Percentiles rank a stretch among this genome's conserved stretches.
Conservation (phyloP, 2,329 filamentous ascomycete species). For the Fusarium camptoceras region DNA sequence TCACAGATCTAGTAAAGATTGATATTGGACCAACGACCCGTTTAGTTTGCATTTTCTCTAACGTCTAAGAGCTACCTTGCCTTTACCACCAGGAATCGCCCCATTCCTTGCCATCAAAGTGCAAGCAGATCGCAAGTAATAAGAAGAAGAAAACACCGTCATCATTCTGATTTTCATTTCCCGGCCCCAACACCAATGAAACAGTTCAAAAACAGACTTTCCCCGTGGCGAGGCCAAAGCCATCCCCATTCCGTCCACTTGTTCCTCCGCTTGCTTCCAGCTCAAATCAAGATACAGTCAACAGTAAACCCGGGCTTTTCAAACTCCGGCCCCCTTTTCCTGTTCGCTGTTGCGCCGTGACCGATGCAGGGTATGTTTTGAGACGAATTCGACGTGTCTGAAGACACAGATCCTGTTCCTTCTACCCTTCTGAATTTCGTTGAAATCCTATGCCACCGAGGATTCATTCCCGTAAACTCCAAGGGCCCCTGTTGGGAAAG, state of each 20-base stretch:
- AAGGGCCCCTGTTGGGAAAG: constrained; percentile 21
- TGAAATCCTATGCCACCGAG: constrained; percentile 18
- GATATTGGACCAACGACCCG: constrained; percentile 18
- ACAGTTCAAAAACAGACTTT: constrained; percentile 1
- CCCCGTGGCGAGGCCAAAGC: background rate
- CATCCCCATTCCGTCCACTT: background rate
- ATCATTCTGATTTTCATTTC: constrained; percentile 42
- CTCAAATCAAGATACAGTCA: constrained; percentile 14
- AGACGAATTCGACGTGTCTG: constrained; percentile 35
- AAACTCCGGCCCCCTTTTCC: constrained; percentile 38
- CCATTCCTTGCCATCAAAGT: constrained; percentile 20
- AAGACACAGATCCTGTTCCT: constrained; percentile 35
- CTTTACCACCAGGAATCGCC: constrained; percentile 23
- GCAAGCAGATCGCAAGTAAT: constrained; percentile 14
- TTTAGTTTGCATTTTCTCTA: constrained; percentile 48
- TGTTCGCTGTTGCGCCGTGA: constrained; percentile 41
- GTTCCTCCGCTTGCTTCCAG: constrained; percentile 3
- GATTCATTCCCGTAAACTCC: constrained; percentile 36
- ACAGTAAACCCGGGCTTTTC: constrained; percentile 30
- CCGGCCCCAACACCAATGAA: constrained; percentile 13
- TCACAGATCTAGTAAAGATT: background rate
- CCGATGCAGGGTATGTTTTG: constrained; percentile 49
- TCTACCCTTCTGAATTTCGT: constrained; percentile 26
- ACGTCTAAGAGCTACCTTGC: constrained; percentile 44
- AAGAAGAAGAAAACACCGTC: constrained; percentile 28